phyloP scores from a whole-genome alignment of 352 stramenopile species.

The Phytophthora macrochlamydospora region DNA sequence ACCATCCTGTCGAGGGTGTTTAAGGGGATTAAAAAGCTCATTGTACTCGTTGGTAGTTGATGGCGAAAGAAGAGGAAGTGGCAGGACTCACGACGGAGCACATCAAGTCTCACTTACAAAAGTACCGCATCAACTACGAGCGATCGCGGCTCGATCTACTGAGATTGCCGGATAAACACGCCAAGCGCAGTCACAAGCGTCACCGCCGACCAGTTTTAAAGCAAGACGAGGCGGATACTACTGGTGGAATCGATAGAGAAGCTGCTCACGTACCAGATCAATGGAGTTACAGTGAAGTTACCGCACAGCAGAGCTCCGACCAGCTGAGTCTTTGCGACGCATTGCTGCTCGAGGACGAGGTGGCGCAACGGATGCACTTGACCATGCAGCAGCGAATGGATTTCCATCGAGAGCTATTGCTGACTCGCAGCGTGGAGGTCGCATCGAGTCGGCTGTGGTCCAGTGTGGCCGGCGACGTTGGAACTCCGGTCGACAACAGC shows the following conservation, averaged over 20 bases:
- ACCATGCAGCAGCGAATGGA: constrained; percentile 33
- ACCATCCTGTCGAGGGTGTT: no score
- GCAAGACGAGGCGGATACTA: neutral
- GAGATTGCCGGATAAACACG: constrained; percentile 18
- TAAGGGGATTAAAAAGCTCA: neutral
- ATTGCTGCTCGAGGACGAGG: constrained; percentile 7
- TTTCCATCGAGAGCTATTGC: constrained; percentile 32
- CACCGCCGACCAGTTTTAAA: constrained; percentile 1
- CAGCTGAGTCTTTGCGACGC: constrained; percentile 14
- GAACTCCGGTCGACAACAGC: no score
- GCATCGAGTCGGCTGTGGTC: constrained; percentile 1
- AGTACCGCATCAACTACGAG: constrained; percentile 32
- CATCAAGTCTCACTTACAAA: constrained; percentile 35
- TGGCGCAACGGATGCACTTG: constrained; percentile 19
- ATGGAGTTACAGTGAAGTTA: neutral
- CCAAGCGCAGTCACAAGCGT: constrained; percentile 16
- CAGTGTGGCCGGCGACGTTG: no score
- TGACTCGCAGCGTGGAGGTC: constrained; percentile 26
- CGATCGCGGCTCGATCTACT: constrained; percentile 19
- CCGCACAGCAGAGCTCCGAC: constrained; percentile 2
- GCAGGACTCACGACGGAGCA: constrained; percentile 22
- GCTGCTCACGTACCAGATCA: neutral
- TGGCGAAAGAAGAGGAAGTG: constrained; percentile 15
- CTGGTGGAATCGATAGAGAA: neutral
- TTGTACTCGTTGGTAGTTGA: constrained; percentile 12